A percentile compares a stretch with the other conserved stretches of the same genome.
These are phyloP conservation scores for Mycena galericulata DNA, from an alignment of 768 basidiomycete genomes.

Conservation along the genomic window DNA sequence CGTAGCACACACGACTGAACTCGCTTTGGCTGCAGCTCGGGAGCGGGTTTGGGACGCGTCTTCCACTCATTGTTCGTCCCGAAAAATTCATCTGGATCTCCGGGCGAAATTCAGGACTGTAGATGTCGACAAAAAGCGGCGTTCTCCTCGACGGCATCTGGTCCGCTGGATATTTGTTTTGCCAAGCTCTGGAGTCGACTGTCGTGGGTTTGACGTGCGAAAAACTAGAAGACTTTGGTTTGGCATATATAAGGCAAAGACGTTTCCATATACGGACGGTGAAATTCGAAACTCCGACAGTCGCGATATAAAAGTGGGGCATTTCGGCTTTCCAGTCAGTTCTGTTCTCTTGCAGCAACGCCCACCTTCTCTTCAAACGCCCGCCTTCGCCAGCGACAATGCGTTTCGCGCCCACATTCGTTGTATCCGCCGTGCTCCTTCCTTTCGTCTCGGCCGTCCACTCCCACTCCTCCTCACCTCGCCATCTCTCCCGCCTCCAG, in stretches of 20 bases:
- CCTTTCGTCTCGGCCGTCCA: constrained; percentile 14
- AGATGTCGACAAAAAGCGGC: background rate
- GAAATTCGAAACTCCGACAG: constrained; percentile 25
- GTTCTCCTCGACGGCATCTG: background rate
- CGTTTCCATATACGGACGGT: constrained; percentile 7
- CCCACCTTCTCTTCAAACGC: constrained; percentile 16
- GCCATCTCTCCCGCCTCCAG: constrained; percentile 12
- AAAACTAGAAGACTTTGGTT: constrained; percentile 12
- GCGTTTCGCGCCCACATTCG: constrained; percentile 27
- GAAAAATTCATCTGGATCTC: background rate
- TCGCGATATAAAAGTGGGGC: constrained; percentile 13
- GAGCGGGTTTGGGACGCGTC: background rate
- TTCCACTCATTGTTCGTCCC: constrained; percentile 8
- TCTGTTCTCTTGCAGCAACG: constrained; percentile 28
- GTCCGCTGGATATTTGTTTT: background rate
- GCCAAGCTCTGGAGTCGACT: background rate
- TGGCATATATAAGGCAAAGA: background rate
- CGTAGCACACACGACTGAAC: background rate
- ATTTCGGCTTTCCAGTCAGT: background rate
- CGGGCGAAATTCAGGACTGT: background rate
- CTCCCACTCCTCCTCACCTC: background rate
- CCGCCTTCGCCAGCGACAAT: constrained; percentile 8
- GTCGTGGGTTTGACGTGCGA: constrained; percentile 16
- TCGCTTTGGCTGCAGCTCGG: constrained; percentile 7
- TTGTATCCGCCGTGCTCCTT: constrained; percentile 15